Base-by-base conservation (phyloP, 202 grass and related monocot genomes). In the Brachypodium distachyon region DNA sequence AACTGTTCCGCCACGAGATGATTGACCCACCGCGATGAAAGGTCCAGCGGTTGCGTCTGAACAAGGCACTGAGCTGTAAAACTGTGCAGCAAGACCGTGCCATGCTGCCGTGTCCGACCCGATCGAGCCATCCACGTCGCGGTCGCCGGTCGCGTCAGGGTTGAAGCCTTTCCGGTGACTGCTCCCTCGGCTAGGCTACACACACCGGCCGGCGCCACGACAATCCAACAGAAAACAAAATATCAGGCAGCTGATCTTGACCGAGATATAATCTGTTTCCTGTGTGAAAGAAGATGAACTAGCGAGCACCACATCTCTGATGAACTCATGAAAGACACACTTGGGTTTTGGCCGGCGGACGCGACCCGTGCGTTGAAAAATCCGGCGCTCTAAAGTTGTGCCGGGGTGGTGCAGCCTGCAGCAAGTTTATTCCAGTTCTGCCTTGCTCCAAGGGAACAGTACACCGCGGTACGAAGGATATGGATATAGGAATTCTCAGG, bases 131-230 rank as follows among this genome's bases (percentile, higher is more conserved):
- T n/a, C 29, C 31, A 37, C 61, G 76, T 84, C 81, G 31, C 7
- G 17, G 61, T 84, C 75, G 67, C 53, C 18, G 37, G 61, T 80
- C 52, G 61, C 70, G 61, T 53, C 81, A 44, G 37, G 40, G 69
- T 52, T 4, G 47, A 77, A 82, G 31, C 47, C 54, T 63, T 76
- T 55, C 63, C 6, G 10, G 11, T 8, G 77, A 68, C 22, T 61
- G 71, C 84, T 76, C 61, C 54, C 25, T n/a, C 13, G 28, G 3
- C 52, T 48, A 27, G 27, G 37, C 50, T 27, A 57, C 5, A 29
- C 23, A 23, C 17, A 64, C 58, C 47, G 23, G 21, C 58, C 47
- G 23, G 21, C 74, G 50, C 59, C 58, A 23, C 21, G 43, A 62
- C 74, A 43, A 7, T 19, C 31, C 58, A 77, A n/a, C 31, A 51